Evolutionary conservation across 257 asterid genomes (phyloP), one percentile per base, ranked within the genome.

Genomic region (Jaltomata sinuosa): DNA sequence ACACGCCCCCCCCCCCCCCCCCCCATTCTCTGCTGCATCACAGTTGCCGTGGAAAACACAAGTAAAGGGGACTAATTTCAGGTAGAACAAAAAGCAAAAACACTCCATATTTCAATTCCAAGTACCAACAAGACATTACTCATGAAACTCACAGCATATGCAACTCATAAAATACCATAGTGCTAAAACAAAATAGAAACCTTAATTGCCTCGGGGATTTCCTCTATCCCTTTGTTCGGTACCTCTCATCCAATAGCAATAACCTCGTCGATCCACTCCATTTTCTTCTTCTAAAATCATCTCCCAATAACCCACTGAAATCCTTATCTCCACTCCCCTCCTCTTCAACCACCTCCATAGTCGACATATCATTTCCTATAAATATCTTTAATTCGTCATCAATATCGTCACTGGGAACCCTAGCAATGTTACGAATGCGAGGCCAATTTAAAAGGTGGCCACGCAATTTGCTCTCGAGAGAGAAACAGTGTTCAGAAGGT

Each of bases 401-500:
- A 19, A 96, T 86, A 62, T 96, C 99, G 61, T 96, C 99, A 34
- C 97, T 97, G 45, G 96, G 85, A 64, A 93, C 98, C 85, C 98
- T 94, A 72, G 98, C 96, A 50, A 94, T 91, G 90, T 96, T 96
- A 80, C 89, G 91, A 67, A 96, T 83, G 12, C 99, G 97, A 21
- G 99, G 98, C 99, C 99, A 94, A 87, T 94, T 96, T 62, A 96
- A 94, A 64, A 96, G 96, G 91, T 96, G 98, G 59, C 98, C 99
- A 0, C 99, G 97, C 64, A 96, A 91, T 82, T 92, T 96, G 65
- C 84, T 89, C 83, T 96, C 99, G 10, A 96, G 94, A 21, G 90
- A 79, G 86, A 87, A 93, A 88, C 98, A 96, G 79, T 90, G 89
- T 25, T 92, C 89, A n/a, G 99, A 87, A 7, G 99, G 98, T n/a